These are phyloP conservation scores for Ophiostoma triangulosporum DNA, from an alignment of 2,329 filamentous ascomycete species.

Conservation along the genomic window DNA sequence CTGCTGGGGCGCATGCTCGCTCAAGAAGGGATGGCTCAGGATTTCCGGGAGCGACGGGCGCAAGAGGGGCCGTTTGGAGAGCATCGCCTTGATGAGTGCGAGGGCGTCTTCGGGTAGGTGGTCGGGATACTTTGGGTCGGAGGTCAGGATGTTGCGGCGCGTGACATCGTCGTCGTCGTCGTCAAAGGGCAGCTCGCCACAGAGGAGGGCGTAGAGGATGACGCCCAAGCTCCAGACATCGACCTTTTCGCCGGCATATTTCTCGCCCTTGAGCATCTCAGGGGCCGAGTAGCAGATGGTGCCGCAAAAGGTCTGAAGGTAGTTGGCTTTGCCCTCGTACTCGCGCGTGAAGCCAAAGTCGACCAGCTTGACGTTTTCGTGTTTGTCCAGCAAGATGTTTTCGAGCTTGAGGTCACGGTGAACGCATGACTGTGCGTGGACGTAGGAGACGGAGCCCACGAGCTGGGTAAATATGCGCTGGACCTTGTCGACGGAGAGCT, in stretches of 20 bases:
- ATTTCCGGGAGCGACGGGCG: constrained; percentile 76
- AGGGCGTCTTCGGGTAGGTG: constrained; percentile 66
- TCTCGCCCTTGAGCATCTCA: constrained; percentile 97
- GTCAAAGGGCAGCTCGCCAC: constrained; percentile 84
- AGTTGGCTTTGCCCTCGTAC: constrained; percentile 89
- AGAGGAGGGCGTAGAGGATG: constrained; percentile 70
- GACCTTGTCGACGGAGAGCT: constrained; percentile 71
- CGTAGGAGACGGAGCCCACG: constrained; percentile 86
- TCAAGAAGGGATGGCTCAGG: constrained; percentile 72
- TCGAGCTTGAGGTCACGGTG: constrained; percentile 95
- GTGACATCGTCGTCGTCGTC: constrained; percentile 87
- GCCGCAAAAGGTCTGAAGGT: constrained; percentile 93
- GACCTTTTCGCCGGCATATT: constrained; percentile 94
- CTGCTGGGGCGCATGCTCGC: constrained; percentile 76
- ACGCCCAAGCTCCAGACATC: constrained; percentile 90
- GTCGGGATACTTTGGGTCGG: constrained; percentile 76
- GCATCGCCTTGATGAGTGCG: constrained; percentile 60
- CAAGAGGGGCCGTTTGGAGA: constrained; percentile 80
- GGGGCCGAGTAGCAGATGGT: constrained; percentile 96
- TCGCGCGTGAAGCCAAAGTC: constrained; percentile 98
- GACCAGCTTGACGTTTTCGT: constrained; percentile 93
- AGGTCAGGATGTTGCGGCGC: constrained; percentile 67
- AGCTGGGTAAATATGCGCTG: constrained; percentile 94
- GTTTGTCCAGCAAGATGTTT: constrained; percentile 88
- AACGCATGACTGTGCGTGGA: constrained; percentile 89